Evolutionary conservation across 1,139 yeast genomes (phyloP).

Genomic region (Candida tropicalis): DNA sequence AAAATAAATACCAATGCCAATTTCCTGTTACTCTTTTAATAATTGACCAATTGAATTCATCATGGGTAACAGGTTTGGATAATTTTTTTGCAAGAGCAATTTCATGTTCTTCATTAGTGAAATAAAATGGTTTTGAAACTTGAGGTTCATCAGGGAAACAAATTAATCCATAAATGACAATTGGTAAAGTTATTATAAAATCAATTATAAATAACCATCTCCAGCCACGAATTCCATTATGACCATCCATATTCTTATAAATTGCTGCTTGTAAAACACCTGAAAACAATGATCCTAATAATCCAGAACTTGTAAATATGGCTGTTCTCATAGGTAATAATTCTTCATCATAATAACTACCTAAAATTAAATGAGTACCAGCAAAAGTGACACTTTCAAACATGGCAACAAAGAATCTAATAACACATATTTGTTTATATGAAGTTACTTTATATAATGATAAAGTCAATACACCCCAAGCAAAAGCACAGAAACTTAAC

Average conservation of each 20-base stretch:
- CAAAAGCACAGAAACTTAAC: slow-evolving; percentile 54
- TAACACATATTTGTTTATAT: slow-evolving; percentile 48
- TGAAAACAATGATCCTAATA: slow-evolving; percentile 82
- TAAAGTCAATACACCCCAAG: slow-evolving; percentile 59
- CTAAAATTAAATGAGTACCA: slow-evolving; percentile 51
- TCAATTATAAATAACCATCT: slow-evolving; percentile 75
- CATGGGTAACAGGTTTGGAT: slow-evolving; percentile 10
- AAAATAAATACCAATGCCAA: slow-evolving; percentile 64
- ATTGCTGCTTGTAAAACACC: slow-evolving; percentile 63
- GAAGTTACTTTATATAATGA: slow-evolving; percentile 48
- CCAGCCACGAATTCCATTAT: slow-evolving; percentile 55
- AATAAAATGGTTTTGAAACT: slow-evolving; percentile 36
- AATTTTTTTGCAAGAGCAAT: slow-evolving; percentile 20
- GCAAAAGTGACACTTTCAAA: slow-evolving; percentile 58
- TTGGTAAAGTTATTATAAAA: slow-evolving; percentile 67
- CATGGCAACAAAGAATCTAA: slow-evolving; percentile 56
- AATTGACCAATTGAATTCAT: slow-evolving; percentile 46
- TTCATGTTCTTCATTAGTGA: slow-evolving; percentile 37
- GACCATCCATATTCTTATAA: slow-evolving; percentile 40
- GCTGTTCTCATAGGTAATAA: slow-evolving; percentile 33
- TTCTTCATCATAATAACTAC: slow-evolving; percentile 14
- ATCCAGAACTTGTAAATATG: slow-evolving; percentile 55
- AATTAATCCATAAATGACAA: slow-evolving; percentile 53
- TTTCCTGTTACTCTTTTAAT: slow-evolving; percentile 50
- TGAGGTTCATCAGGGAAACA: slow-evolving; percentile 64